A percentile compares a stretch with the other conserved stretches of the same genome.
Evolutionary conservation across 371 early-diverging fungal species (phyloP).

Genomic region (Chytridiales sp.): DNA sequence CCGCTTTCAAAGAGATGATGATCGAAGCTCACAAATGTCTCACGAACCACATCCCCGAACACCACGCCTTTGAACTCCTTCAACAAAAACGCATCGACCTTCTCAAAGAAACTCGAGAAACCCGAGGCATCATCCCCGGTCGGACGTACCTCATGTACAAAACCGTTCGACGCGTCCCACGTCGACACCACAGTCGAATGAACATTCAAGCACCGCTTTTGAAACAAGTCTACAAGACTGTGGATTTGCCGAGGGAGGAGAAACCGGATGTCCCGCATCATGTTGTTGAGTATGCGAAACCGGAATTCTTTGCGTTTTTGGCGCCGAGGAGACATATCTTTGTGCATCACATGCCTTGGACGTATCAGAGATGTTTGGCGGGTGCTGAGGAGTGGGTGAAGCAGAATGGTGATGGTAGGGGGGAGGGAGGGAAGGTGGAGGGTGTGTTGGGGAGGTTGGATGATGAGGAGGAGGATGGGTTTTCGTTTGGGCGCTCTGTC

Average conservation of each 20-base stretch:
- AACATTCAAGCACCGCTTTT: slow-evolving; percentile 12
- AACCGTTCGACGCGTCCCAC: slow-evolving; percentile 23
- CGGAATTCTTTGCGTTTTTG: slow-evolving; percentile 19
- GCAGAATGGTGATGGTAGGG: slow-evolving; percentile 3
- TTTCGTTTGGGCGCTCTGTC: too few species aligned
- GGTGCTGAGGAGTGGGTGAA: slow-evolving; percentile 23
- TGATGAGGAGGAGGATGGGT: neutral
- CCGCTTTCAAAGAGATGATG: slow-evolving; percentile 32
- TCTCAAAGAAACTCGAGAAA: slow-evolving; percentile 6
- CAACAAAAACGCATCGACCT: slow-evolving; percentile 14
- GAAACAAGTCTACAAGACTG: slow-evolving; percentile 10
- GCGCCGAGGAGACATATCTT: slow-evolving; percentile 28
- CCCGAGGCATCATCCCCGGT: slow-evolving; percentile 22
- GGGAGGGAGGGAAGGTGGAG: slow-evolving; percentile 1
- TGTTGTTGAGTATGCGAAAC: slow-evolving; percentile 17
- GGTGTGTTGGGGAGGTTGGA: neutral
- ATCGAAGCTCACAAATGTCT: slow-evolving; percentile 14
- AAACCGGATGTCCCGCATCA: slow-evolving; percentile 26
- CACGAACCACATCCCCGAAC: slow-evolving; percentile 7
- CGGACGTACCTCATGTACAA: slow-evolving; percentile 21
- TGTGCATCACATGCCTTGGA: slow-evolving; percentile 29
- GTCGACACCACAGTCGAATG: slow-evolving; percentile 17
- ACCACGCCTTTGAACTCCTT: slow-evolving; percentile 12
- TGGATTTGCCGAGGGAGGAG: slow-evolving; percentile 16
- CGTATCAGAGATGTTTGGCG: slow-evolving; percentile 14